Evolutionary conservation across 495 filamentous ascomycete genomes (phyloP), one percentile per base, ranked within the genome.

Genomic region (Clavariopsis aquatica): DNA sequence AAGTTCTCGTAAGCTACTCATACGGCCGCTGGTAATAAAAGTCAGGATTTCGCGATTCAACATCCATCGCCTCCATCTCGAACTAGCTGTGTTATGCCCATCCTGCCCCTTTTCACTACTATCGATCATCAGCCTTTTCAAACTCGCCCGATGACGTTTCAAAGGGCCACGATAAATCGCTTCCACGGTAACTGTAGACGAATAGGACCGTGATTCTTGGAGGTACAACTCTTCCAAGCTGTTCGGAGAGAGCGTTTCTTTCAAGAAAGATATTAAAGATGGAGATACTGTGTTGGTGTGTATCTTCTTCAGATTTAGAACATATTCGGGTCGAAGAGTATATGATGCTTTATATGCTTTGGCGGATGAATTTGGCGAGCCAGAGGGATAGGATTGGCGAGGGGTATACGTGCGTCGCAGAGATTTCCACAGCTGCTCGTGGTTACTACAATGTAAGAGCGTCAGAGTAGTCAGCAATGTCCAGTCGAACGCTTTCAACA

Each of bases 191-290:
- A 96, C 86, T 17, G 77, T 73, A 0, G 83, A 83, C 19, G 80
- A 71, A 59, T 84, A 81, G 9, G 75, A 76, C 24, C 79, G 80
- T 7, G 84, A 81, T 66, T 96, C 91, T 75, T 95, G 91, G 52
- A 98, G 73, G 71, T 92, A 93, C 19, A 96, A 76, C 22, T 88
- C 87, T 75, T 98, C 90, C 10, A 98, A 77, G 1, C 85, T 88
- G 72, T 98, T 90, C 1, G 93, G 93, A 26, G 87, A 89, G 28
- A 96, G 82, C 0, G 91, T 87, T 64, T 96, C 90, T 60, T 88
- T 91, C 54, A 96, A 82, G 69, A 96, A 96, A 8, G 82, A 79
- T 43, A 96, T 84, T n/a, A 98, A 76, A 23, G 86, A 82, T 20
- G 84, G 76, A 0, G 91, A 92, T n/a, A 93, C 89, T 12, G 79